A percentile compares a stretch with the other conserved stretches of the same genome.
Conservation (phyloP, 2,329 filamentous ascomycete genomes). For the Arthroderma sp. region DNA sequence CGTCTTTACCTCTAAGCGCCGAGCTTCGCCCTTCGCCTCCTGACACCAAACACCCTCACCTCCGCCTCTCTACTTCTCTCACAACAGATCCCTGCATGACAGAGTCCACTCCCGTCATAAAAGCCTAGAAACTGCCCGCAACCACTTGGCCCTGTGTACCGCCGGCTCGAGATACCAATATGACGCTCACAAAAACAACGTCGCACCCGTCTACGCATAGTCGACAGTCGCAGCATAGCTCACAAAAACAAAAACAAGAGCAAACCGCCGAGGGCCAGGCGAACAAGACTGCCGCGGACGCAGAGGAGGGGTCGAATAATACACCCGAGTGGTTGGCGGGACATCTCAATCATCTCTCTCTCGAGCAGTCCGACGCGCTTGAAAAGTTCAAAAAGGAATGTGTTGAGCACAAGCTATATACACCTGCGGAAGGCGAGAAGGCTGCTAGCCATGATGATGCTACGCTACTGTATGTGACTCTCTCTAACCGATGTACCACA, state of each 20-base stretch:
- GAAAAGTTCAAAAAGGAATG: slow-evolving; percentile 58
- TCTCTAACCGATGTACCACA: background rate
- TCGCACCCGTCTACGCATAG: slow-evolving; percentile 4
- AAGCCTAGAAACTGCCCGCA: too few relatives aligned
- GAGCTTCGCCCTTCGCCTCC: too few relatives aligned
- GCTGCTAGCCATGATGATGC: slow-evolving; percentile 35
- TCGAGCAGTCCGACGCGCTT: slow-evolving; percentile 54
- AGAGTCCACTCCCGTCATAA: too few relatives aligned
- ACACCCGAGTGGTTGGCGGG: slow-evolving; percentile 30
- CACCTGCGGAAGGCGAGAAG: slow-evolving; percentile 18
- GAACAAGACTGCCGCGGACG: background rate
- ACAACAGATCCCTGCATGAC: too few relatives aligned
- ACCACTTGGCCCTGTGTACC: too few relatives aligned
- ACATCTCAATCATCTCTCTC: slow-evolving; percentile 66
- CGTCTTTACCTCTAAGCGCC: too few relatives aligned
- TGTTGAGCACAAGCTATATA: slow-evolving; percentile 46
- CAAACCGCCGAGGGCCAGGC: background rate
- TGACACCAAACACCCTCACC: too few relatives aligned
- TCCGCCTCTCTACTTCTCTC: too few relatives aligned
- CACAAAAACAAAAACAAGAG: too few relatives aligned
- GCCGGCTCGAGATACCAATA: too few relatives aligned
- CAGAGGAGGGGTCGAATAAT: background rate
- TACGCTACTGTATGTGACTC: slow-evolving; percentile 31
- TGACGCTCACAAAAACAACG: background rate
- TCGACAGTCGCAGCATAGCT: too few relatives aligned